phyloP scores from a whole-genome alignment of 2,329 filamentous ascomycete genomes.

The Ophiobolus disseminans region DNA sequence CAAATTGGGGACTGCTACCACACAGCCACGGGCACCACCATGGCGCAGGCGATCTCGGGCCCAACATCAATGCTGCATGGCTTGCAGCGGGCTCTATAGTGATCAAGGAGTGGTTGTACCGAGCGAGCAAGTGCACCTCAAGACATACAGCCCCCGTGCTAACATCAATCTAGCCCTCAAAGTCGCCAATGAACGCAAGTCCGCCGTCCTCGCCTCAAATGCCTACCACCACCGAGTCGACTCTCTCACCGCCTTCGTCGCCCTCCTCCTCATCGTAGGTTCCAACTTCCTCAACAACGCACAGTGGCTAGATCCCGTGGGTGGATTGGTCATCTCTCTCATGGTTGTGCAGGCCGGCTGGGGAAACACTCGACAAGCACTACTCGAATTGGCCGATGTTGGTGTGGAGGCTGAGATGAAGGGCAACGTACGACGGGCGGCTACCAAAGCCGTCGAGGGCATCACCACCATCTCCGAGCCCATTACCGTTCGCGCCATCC shows the following conservation, averaged over 20 bases:
- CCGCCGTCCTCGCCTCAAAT: slow-evolving; percentile 93
- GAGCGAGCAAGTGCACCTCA: slow-evolving; percentile 71
- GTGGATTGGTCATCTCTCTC: slow-evolving; percentile 87
- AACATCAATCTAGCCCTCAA: slow-evolving; percentile 77
- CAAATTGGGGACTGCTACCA: slow-evolving; percentile 53
- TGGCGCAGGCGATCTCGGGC: slow-evolving; percentile 65
- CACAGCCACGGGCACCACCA: slow-evolving; percentile 70
- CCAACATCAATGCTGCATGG: slow-evolving; percentile 95
- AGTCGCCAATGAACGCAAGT: slow-evolving; percentile 90
- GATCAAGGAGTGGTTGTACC: slow-evolving; percentile 96
- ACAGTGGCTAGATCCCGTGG: slow-evolving; percentile 92
- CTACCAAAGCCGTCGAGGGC: slow-evolving; percentile 42
- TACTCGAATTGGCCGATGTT: slow-evolving; percentile 90
- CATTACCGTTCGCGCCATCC: slow-evolving; percentile 77
- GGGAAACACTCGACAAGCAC: slow-evolving; percentile 80
- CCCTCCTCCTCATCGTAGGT: slow-evolving; percentile 84
- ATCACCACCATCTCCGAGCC: slow-evolving; percentile 60
- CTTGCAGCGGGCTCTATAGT: slow-evolving; percentile 87
- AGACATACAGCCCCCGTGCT: slow-evolving; percentile 13
- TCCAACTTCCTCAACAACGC: slow-evolving; percentile 86
- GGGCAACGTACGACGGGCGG: slow-evolving; percentile 71
- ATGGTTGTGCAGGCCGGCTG: slow-evolving; percentile 92
- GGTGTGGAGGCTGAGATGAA: slow-evolving; percentile 87
- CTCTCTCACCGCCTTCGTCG: slow-evolving; percentile 92
- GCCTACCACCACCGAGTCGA: slow-evolving; percentile 96